Conservation (phyloP, 2,329 filamentous ascomycete genomes). For the Xylariaceae sp. region DNA sequence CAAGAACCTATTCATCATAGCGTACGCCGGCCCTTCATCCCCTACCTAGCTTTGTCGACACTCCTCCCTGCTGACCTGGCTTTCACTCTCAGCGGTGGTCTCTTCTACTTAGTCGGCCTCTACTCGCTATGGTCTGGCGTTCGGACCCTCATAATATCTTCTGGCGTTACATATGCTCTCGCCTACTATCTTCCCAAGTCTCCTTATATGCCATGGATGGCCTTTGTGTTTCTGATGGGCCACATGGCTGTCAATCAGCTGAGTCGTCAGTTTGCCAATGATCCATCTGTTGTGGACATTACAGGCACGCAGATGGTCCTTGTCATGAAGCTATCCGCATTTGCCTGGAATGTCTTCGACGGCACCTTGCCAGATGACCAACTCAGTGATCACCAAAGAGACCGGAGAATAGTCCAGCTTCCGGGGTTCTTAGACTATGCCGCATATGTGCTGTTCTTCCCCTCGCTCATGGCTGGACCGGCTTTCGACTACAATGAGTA, state of each 20-base stretch:
- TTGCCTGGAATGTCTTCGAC: conserved; percentile 98
- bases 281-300: conserved; percentile 73
- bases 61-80: conserved; percentile 8
- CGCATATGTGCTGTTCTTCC: conserved; percentile 95
- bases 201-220: conserved; percentile 96
- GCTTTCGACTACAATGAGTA: conserved; percentile 96
- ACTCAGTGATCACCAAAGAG: conserved; percentile 83
- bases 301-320: conserved; percentile 97
- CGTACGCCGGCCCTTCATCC: conserved; percentile 44
- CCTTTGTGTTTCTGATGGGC: conserved; percentile 89
- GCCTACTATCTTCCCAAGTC: conserved; percentile 74
- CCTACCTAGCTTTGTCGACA: neutral
- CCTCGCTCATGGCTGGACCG: conserved; percentile 82
- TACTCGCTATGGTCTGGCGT: conserved; percentile 90
- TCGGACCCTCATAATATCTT: conserved; percentile 74
- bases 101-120: conserved; percentile 91
- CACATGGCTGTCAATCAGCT: conserved; percentile 94
- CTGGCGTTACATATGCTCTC: conserved; percentile 77
- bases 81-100: conserved; percentile 22
- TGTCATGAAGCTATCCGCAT: conserved; percentile 94
- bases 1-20: conserved; percentile 86
- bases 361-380: conserved; percentile 75
- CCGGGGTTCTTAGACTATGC: conserved; percentile 77
- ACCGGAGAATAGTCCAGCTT: conserved; percentile 71
- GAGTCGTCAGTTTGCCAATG: conserved; percentile 67